phyloP scores from a whole-genome alignment of 345 rosid genomes.

The Gossypium thurberi region DNA sequence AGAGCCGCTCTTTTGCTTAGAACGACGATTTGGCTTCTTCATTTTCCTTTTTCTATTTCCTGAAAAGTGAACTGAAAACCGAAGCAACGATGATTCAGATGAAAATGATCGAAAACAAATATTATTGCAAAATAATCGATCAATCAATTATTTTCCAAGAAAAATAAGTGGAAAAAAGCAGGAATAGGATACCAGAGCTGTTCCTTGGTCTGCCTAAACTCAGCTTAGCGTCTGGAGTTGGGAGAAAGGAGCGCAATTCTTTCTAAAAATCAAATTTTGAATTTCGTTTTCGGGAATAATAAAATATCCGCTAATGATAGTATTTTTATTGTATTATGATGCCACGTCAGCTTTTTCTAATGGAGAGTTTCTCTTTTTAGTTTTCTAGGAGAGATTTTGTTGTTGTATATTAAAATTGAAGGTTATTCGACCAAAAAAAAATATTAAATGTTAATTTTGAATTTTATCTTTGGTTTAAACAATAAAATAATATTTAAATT shows the following conservation, averaged over 20 bases:
- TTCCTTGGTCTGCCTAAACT: neutral
- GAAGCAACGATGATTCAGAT: neutral
- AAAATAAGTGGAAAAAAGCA: neutral
- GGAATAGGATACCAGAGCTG: neutral
- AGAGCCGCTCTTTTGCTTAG: constrained; percentile 32
- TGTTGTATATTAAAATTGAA: no score
- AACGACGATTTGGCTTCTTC: constrained; percentile 60
- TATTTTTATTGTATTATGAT: neutral
- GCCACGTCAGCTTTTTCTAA: neutral
- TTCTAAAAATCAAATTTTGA: neutral
- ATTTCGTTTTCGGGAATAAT: neutral
- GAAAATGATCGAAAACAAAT: neutral
- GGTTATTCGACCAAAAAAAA: no score
- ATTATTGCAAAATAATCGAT: neutral
- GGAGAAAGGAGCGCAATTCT: constrained; percentile 1
- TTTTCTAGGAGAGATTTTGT: no score
- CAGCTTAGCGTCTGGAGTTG: neutral
- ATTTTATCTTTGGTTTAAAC: no score
- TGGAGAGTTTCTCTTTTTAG: neutral
- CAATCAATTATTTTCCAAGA: neutral
- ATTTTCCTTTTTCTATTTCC: constrained; percentile 17
- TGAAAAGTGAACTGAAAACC: neutral
- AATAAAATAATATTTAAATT: no score
- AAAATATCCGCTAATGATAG: no score
- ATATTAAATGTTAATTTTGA: no score